phyloP scores from a whole-genome alignment of 1,284 basidiomycete genomes.

The Lignosus rhinocerotis region DNA sequence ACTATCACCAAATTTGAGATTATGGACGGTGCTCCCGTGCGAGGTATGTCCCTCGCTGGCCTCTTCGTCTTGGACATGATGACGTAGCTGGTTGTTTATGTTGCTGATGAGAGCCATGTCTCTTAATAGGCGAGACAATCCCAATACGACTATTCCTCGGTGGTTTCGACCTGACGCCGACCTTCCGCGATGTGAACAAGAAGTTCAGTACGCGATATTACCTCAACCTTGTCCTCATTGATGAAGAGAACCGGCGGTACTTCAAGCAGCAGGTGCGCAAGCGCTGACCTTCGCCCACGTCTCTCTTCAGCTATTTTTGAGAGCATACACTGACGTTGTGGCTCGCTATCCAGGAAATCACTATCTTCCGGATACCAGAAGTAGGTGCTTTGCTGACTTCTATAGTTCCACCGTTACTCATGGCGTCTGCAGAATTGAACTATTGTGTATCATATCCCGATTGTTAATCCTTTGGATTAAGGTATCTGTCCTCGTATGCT shows the following conservation, averaged over 20 bases:
- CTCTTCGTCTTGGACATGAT: not conserved
- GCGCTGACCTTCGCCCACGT: not conserved
- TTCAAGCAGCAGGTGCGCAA: slow-evolving; percentile 78
- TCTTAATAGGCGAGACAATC: slow-evolving; percentile 84
- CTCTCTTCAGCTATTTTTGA: not conserved
- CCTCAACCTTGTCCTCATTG: slow-evolving; percentile 94
- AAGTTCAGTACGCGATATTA: slow-evolving; percentile 98
- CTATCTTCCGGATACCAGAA: slow-evolving; percentile 76
- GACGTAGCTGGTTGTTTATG: not conserved
- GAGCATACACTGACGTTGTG: not conserved
- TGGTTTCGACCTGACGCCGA: slow-evolving; percentile 97
- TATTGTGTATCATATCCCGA: slow-evolving; percentile 30
- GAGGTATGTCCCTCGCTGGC: slow-evolving; percentile 52
- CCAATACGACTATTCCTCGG: slow-evolving; percentile 97
- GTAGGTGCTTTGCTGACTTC: slow-evolving; percentile 36
- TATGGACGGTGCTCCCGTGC: slow-evolving; percentile 95
- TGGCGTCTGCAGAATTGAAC: slow-evolving; percentile 26
- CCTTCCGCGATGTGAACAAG: slow-evolving; percentile 99
- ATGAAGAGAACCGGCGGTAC: slow-evolving; percentile 95
- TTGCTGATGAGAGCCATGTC: not conserved
- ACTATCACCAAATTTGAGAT: slow-evolving; percentile 99
- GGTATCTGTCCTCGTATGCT: not conserved
- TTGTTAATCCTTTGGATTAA: slow-evolving; percentile 30
- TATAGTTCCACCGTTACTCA: not conserved
- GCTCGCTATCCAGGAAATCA: slow-evolving; percentile 54